These are phyloP conservation scores for Rubia peregrina DNA, from an alignment of 305 asterid species.

Conservation along the genomic window DNA sequence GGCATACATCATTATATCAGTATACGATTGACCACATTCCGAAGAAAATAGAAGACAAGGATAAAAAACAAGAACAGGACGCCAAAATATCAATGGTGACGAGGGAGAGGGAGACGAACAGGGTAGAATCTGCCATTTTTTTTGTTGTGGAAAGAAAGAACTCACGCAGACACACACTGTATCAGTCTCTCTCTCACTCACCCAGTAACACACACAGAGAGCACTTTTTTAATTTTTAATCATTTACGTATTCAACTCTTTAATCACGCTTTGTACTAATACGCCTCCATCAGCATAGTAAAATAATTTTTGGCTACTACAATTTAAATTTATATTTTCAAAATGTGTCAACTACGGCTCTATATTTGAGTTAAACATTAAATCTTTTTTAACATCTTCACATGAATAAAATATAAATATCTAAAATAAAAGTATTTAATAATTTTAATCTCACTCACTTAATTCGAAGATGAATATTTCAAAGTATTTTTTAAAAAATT, in stretches of 20 bases:
- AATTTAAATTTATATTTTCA: too few relatives aligned
- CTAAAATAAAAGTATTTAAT: too few relatives aligned
- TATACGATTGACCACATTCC: not conserved
- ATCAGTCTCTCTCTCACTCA: not conserved
- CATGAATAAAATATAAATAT: too few relatives aligned
- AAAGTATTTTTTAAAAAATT: too few relatives aligned
- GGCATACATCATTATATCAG: not conserved
- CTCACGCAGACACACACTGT: not conserved
- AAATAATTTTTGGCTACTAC: not conserved
- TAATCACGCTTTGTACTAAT: not conserved
- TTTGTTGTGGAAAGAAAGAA: not conserved
- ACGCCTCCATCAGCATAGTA: not conserved
- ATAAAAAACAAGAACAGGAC: not conserved
- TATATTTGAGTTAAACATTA: too few relatives aligned
- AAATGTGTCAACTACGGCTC: too few relatives aligned
- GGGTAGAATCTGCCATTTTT: not conserved
- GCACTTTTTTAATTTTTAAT: too few relatives aligned
- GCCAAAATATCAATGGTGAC: not conserved
- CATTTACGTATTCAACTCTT: not conserved
- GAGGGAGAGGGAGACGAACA: not conserved
- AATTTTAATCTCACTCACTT: too few relatives aligned
- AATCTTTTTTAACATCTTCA: too few relatives aligned
- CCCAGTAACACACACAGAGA: not conserved
- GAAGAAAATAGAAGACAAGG: not conserved
- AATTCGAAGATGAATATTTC: too few relatives aligned